Conservation (phyloP, 495 filamentous ascomycete species). For the Penicillium argentinense region DNA sequence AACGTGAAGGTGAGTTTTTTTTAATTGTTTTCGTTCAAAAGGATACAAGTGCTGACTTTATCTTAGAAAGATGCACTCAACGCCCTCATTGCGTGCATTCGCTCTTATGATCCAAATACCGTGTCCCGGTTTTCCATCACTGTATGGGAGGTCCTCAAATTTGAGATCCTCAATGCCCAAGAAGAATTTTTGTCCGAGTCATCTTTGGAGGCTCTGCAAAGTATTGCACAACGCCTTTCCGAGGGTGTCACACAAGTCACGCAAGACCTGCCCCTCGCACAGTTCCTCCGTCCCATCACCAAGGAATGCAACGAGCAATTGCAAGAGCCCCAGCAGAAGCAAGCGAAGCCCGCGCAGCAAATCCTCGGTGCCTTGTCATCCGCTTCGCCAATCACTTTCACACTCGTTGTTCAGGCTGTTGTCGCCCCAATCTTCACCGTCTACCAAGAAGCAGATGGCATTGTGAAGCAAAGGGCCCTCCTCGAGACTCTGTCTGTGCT, state of each 20-base stretch:
- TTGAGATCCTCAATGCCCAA: slow-evolving; percentile 72
- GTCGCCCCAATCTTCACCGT: slow-evolving; percentile 61
- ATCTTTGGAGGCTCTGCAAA: slow-evolving; percentile 53
- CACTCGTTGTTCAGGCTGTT: slow-evolving; percentile 53
- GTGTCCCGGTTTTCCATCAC: slow-evolving; percentile 68
- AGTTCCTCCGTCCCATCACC: slow-evolving; percentile 61
- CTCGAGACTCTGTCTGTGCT: slow-evolving; percentile 62
- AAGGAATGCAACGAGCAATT: slow-evolving; percentile 72
- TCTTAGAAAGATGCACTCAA: slow-evolving; percentile 68
- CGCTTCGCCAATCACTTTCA: slow-evolving; percentile 55
- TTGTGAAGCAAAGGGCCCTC: slow-evolving; percentile 67
- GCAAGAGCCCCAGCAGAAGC: slow-evolving; percentile 74
- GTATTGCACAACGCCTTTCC: slow-evolving; percentile 59
- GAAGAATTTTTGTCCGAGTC: slow-evolving; percentile 68
- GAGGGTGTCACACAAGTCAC: slow-evolving; percentile 49
- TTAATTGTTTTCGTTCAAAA: neutral
- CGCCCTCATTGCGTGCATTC: slow-evolving; percentile 60
- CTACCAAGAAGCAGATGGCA: slow-evolving; percentile 62
- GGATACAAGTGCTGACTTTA: slow-evolving; percentile 25
- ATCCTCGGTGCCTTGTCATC: slow-evolving; percentile 59
- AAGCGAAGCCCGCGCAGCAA: slow-evolving; percentile 66
- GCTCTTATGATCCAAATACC: slow-evolving; percentile 59
- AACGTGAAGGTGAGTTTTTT: slow-evolving; percentile 62
- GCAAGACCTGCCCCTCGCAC: slow-evolving; percentile 53
- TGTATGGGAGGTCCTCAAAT: slow-evolving; percentile 74